phyloP scores from a whole-genome alignment of 192 early-diverging fungal species.

The Gryganskiella cystojenkinii region DNA sequence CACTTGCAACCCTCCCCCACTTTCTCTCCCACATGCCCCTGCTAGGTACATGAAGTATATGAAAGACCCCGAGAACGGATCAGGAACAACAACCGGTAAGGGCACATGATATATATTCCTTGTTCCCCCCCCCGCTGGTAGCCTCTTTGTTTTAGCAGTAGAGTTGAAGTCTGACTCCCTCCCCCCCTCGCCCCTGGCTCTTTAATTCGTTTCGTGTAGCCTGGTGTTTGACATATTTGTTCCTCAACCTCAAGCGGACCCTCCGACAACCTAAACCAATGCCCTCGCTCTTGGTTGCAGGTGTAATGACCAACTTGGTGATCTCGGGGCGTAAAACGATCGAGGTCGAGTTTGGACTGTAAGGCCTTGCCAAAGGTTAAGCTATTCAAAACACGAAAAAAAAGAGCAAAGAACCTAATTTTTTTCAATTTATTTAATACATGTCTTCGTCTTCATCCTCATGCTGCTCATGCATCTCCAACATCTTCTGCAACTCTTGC shows the following conservation, averaged over 20 bases:
- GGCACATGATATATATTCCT: no score
- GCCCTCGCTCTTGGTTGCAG: constrained; percentile 33
- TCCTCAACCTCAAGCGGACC: constrained; percentile 42
- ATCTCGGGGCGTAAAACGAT: constrained; percentile 49
- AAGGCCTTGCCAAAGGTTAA: no score
- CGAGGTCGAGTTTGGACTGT: constrained; percentile 42
- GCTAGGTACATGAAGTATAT: constrained; percentile 46
- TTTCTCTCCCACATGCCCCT: background rate
- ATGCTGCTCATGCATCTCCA: no score
- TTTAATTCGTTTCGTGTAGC: constrained; percentile 3
- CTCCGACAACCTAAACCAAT: constrained; percentile 33
- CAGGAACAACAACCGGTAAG: constrained; percentile 49
- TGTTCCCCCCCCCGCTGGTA: no score
- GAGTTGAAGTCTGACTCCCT: no score
- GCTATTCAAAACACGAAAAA: no score
- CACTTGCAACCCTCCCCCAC: background rate
- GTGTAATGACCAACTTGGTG: constrained; percentile 31
- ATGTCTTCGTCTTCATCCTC: no score
- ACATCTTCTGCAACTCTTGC: no score
- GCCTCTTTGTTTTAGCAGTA: no score
- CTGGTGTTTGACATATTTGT: constrained; percentile 41
- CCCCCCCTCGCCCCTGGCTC: background rate
- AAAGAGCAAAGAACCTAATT: no score
- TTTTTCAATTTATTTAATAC: no score
- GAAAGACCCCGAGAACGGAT: constrained; percentile 41